These are phyloP conservation scores for Boletus tomentosulus DNA, from an alignment of 768 basidiomycete species.

Conservation along the genomic window DNA sequence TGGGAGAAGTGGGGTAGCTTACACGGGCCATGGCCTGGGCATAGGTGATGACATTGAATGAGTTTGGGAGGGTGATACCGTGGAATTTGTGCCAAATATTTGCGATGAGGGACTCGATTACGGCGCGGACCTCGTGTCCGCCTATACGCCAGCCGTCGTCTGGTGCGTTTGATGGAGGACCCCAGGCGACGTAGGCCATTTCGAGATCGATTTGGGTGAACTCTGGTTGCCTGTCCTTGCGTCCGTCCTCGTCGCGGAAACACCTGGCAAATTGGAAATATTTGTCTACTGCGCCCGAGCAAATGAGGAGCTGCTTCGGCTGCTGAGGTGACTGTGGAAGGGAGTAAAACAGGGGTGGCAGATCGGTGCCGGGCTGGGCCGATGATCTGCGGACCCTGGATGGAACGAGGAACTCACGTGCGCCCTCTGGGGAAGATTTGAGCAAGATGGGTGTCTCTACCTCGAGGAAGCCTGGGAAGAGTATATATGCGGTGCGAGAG, in stretches of 20 bases:
- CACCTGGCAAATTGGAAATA: slow-evolving; percentile 94
- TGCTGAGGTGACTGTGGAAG: slow-evolving; percentile 95
- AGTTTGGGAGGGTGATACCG: slow-evolving; percentile 52
- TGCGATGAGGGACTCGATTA: slow-evolving; percentile 72
- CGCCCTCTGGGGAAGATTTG: slow-evolving; percentile 91
- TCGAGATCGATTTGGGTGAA: slow-evolving; percentile 97
- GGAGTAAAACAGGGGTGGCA: slow-evolving; percentile 66
- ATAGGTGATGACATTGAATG: slow-evolving; percentile 85
- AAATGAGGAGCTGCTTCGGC: slow-evolving; percentile 89
- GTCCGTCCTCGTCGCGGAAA: slow-evolving; percentile 93
- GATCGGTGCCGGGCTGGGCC: slow-evolving; percentile 19
- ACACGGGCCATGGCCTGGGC: slow-evolving; percentile 86
- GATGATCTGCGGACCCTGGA: slow-evolving; percentile 47
- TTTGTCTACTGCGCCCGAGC: slow-evolving; percentile 82
- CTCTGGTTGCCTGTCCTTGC: slow-evolving; percentile 94
- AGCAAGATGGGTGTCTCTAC: slow-evolving; percentile 92
- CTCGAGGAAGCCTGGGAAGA: slow-evolving; percentile 72
- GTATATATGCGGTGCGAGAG: slow-evolving; percentile 6
- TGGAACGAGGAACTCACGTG: slow-evolving; percentile 90
- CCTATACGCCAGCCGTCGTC: slow-evolving; percentile 75
- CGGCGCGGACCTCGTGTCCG: slow-evolving; percentile 72
- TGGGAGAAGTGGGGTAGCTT: slow-evolving; percentile 27
- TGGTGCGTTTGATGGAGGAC: slow-evolving; percentile 25
- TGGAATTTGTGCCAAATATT: slow-evolving; percentile 74
- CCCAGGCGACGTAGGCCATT: slow-evolving; percentile 93